phyloP scores from a whole-genome alignment of 345 rosid genomes.

The Eucalyptus fibrosa region DNA sequence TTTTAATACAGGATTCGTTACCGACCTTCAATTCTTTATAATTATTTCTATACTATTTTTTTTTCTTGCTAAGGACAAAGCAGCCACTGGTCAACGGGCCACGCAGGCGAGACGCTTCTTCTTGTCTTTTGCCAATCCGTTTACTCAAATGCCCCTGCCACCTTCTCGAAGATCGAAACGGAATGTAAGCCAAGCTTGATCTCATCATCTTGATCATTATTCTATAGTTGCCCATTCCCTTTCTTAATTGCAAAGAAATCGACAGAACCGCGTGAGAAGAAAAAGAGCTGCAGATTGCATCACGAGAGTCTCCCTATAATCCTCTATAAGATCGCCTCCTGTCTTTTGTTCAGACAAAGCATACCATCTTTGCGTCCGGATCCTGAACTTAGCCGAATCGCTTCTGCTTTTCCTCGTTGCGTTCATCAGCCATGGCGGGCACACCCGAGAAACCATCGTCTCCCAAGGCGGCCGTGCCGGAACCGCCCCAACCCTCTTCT shows the following conservation, averaged over 20 bases:
- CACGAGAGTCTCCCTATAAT: rapidly evolving
- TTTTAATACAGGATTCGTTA: neutral
- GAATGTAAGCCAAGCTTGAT: neutral
- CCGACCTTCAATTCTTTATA: neutral
- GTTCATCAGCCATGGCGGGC: neutral
- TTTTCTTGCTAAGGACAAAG: neutral
- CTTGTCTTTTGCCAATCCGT: neutral
- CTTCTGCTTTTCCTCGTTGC: neutral
- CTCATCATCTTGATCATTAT: neutral
- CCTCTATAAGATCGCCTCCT: neutral
- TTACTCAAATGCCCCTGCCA: neutral
- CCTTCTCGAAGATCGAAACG: neutral
- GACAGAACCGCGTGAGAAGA: neutral
- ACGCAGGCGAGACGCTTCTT: neutral
- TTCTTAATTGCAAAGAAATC: neutral
- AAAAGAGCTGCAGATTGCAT: neutral
- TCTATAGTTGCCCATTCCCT: neutral
- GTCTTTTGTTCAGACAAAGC: neutral
- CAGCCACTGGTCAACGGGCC: neutral
- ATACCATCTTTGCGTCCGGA: neutral
- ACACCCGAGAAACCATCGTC: neutral
- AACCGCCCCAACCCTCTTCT: neutral
- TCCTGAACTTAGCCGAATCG: neutral
- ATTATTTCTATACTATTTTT: neutral
- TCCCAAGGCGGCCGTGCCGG: neutral